A percentile compares a stretch with the other conserved stretches of the same genome.
phyloP scores from a whole-genome alignment of 2,329 filamentous ascomycete genomes.

The Hysterium pulicare region DNA sequence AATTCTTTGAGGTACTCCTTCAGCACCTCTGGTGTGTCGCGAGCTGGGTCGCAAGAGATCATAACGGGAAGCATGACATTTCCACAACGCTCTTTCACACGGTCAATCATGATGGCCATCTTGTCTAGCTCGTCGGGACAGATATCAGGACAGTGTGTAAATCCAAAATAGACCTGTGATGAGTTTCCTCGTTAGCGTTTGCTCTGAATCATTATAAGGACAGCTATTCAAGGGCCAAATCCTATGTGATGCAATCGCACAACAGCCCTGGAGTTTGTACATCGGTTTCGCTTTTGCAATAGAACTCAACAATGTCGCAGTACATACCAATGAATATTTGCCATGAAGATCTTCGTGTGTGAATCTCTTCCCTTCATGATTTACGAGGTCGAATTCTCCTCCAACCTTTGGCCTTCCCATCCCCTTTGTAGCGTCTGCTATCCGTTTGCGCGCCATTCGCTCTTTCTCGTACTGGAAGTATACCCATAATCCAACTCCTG shows the following conservation, averaged over 20 bases:
- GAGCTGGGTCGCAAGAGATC: slow-evolving; percentile 90
- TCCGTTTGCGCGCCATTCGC: slow-evolving; percentile 81
- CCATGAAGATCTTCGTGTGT: slow-evolving; percentile 80
- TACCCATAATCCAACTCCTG: slow-evolving; percentile 72
- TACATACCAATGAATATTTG: slow-evolving; percentile 71
- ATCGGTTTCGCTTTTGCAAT: too few relatives aligned
- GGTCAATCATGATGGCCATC: slow-evolving; percentile 93
- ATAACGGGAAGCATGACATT: slow-evolving; percentile 72
- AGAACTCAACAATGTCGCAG: too few relatives aligned
- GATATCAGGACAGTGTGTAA: slow-evolving; percentile 97
- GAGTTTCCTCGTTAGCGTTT: slow-evolving; percentile 6
- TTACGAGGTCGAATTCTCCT: slow-evolving; percentile 75
- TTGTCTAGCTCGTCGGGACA: slow-evolving; percentile 99
- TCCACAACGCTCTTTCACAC: slow-evolving; percentile 49
- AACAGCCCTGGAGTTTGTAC: too few relatives aligned
- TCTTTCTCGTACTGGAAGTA: slow-evolving; percentile 95
- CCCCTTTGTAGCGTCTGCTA: slow-evolving; percentile 90
- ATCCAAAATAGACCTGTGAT: slow-evolving; percentile 87
- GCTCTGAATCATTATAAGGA: too few relatives aligned
- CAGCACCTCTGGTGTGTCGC: slow-evolving; percentile 81
- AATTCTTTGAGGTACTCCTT: slow-evolving; percentile 88
- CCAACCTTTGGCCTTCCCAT: slow-evolving; percentile 92
- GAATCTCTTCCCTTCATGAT: slow-evolving; percentile 76
- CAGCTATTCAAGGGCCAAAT: background rate
- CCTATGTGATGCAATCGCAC: background rate